Evolutionary conservation across 1,284 basidiomycete species (phyloP).

Genomic region (Ganoderma boninense): DNA sequence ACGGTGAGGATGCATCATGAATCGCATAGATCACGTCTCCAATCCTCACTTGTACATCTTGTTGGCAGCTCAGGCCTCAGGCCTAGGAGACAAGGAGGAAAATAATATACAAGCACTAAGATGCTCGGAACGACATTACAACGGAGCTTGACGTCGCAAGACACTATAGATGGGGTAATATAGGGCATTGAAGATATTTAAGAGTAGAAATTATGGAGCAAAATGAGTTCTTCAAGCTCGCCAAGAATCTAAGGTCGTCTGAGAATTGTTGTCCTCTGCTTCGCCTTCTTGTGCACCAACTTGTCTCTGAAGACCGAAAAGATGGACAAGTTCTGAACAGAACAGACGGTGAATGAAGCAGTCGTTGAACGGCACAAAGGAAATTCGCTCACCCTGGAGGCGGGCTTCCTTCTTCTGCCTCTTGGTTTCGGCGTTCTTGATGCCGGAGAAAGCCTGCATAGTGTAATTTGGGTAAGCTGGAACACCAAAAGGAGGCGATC

Average conservation of each 20-base stretch:
- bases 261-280: constrained; percentile 14
- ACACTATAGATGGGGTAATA: not conserved
- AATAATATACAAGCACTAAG: not conserved
- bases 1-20: too few species aligned
- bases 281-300: constrained; percentile 10
- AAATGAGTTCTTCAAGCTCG: constrained; percentile 13
- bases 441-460: constrained; percentile 79
- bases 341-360: not conserved
- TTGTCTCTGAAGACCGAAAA: constrained; percentile 32
- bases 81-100: too few species aligned
- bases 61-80: too few species aligned
- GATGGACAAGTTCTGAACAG: constrained; percentile 30
- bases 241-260: constrained; percentile 36
- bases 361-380: not conserved
- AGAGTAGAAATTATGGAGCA: not conserved
- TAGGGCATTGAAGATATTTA: not conserved
- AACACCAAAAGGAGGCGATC: not conserved
- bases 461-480: not conserved
- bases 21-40: too few species aligned
- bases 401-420: constrained; percentile 78
- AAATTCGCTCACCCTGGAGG: constrained; percentile 59
- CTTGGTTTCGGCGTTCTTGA: constrained; percentile 72
- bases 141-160: not conserved
- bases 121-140: not conserved
- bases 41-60: too few species aligned